Percentiles rank a stretch among this genome's conserved stretches.
Conservation (phyloP, 2,329 filamentous ascomycete genomes). For the Sporothrix pallida region DNA sequence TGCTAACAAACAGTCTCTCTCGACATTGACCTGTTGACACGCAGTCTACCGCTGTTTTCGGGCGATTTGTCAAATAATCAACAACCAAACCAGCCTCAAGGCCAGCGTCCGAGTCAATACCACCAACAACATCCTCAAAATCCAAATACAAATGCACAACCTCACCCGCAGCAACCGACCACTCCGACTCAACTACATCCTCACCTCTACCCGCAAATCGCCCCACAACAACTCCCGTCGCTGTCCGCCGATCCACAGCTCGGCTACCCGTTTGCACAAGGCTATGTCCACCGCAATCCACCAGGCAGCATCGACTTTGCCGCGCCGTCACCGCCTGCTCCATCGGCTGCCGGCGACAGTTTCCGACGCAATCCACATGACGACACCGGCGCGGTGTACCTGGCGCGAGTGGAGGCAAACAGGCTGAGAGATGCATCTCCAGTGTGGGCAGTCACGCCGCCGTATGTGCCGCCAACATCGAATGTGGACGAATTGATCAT, state of each 20-base stretch:
- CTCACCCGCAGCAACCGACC: neutral
- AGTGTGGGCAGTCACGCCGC: conserved; percentile 30
- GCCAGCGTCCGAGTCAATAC: neutral
- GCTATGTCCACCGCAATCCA: neutral
- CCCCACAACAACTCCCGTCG: neutral
- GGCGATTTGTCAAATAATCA: conserved; percentile 1
- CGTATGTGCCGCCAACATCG: conserved; percentile 30
- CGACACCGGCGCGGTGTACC: conserved; percentile 18
- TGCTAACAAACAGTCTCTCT: conserved; percentile 29
- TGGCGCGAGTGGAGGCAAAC: conserved; percentile 32
- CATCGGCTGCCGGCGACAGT: neutral
- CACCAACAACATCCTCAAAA: neutral
- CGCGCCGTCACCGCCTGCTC: neutral
- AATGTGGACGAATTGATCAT: conserved; percentile 31
- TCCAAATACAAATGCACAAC: neutral
- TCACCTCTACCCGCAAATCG: neutral
- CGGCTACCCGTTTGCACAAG: neutral
- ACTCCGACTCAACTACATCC: neutral
- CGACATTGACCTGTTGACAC: conserved; percentile 30
- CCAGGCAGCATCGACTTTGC: conserved; percentile 6
- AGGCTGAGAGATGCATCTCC: conserved; percentile 31
- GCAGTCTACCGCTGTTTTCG: neutral
- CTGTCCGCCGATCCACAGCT: conserved; percentile 2
- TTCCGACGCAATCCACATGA: conserved; percentile 7
- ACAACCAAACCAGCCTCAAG: neutral